Evolutionary conservation across 2,329 filamentous ascomycete genomes (phyloP), one percentile per base, ranked within the genome.

Genomic region (Hypomyces perniciosus): DNA sequence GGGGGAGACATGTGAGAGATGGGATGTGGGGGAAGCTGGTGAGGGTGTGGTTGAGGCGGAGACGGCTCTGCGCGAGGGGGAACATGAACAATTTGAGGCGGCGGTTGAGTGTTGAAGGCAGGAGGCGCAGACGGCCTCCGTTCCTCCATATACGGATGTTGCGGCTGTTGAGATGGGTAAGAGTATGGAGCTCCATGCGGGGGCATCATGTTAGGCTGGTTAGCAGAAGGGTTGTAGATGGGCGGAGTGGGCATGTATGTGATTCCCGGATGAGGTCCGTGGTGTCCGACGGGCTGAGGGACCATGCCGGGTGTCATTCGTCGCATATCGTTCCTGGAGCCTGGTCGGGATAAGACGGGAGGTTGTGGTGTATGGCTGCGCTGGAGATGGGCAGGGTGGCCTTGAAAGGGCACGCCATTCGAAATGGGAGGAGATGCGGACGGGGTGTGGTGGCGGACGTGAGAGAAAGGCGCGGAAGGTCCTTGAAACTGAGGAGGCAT

Each of bases 391-490:
- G 63, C 59, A 30, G 64, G 61, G 39, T 71, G 70, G 52, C 81
- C 79, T 56, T 83, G 81, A 60, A 85, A 90, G 27, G 81, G 79
- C 56, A 85, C 79, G 56, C 85, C 85, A 63, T 90, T 95, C 46
- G 81, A 80, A 58, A 96, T 88, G 3, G 92, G 92, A 52, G 92
- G 92, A 27, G 92, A 96, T 31, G 85, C 88, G 27, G 90, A 95
- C 8, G 90, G 87, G 20, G 89, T 90, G 50, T 85, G 80, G 61
- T 93, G 86, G 64, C 88, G 80, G 57, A 95, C 85, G 61, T 92
- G 88, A 57, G 88, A 81, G 64, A 90, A 95, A n/a, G 81, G 74
- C 34, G 35, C 39, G 40, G 76, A 72, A 41, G 66, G 62, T 58
- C 81, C 78, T 55, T 87, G 87, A 59, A 83, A 81, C 58, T 89